Percentiles rank a stretch among this genome's conserved stretches.
phyloP scores from a whole-genome alignment of 805 yeast species.

The Naumovozyma dairenensis region DNA sequence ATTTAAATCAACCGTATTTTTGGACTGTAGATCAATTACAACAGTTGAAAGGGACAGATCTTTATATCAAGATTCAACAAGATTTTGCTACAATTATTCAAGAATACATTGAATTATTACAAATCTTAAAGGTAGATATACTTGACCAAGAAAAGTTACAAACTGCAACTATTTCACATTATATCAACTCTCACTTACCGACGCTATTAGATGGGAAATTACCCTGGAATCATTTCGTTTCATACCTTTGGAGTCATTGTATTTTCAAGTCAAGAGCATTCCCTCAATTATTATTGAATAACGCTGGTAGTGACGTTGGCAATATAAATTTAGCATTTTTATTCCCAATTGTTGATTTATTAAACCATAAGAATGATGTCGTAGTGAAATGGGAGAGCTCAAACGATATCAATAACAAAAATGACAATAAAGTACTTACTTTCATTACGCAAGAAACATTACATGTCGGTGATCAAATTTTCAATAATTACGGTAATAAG shows the following conservation, averaged over 20 bases:
- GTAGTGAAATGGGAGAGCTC: conserved; percentile 63
- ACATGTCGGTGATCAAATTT: conserved; percentile 42
- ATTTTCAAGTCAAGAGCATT: conserved; percentile 73
- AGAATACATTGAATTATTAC: conserved; percentile 41
- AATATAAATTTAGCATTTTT: conserved; percentile 53
- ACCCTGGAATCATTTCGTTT: conserved; percentile 55
- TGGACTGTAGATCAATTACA: conserved; percentile 49
- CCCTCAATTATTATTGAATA: conserved; percentile 54
- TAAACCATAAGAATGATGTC: conserved; percentile 59
- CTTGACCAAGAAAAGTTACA: neutral
- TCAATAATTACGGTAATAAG: conserved; percentile 80
- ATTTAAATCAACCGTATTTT: conserved; percentile 52
- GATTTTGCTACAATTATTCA: conserved; percentile 38
- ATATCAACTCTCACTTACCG: conserved; percentile 2
- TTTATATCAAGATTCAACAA: conserved; percentile 44
- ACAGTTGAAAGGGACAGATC: conserved; percentile 57
- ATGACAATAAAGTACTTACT: conserved; percentile 24
- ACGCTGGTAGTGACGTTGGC: conserved; percentile 17
- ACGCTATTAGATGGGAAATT: conserved; percentile 10
- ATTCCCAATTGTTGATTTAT: conserved; percentile 66
- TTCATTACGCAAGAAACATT: conserved; percentile 33
- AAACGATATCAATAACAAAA: conserved; percentile 16
- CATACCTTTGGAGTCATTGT: conserved; percentile 65
- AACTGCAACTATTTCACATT: conserved; percentile 1
- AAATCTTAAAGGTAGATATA: conserved; percentile 3